phyloP scores from a whole-genome alignment of 75 land plant species.

The Azolla pinnata region DNA sequence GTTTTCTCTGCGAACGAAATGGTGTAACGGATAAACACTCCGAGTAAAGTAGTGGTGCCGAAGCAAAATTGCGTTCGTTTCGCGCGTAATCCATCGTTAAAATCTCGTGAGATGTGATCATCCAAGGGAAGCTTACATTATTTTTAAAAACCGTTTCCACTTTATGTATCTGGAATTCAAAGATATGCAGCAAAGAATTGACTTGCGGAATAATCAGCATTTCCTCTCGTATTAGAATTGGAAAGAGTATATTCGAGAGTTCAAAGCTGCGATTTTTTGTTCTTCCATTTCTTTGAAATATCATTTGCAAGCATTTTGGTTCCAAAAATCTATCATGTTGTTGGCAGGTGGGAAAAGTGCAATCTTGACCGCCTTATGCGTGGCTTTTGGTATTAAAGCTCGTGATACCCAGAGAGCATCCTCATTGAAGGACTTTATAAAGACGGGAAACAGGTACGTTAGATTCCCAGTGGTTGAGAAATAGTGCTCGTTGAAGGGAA shows the following conservation, averaged over 20 bases:
- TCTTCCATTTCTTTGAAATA: background rate
- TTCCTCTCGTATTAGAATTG: too few species aligned
- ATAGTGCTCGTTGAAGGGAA: too few species aligned
- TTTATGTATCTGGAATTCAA: background rate
- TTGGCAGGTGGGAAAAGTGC: slow-evolving; percentile 90
- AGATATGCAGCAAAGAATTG: background rate
- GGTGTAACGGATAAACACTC: background rate
- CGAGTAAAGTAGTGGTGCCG: background rate
- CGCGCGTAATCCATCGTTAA: background rate
- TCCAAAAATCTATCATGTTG: background rate
- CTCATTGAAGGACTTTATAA: slow-evolving; percentile 82
- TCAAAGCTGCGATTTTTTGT: background rate
- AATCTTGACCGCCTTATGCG: slow-evolving; percentile 80
- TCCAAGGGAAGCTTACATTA: background rate
- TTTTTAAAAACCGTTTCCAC: background rate
- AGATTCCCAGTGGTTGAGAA: background rate
- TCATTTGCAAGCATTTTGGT: background rate
- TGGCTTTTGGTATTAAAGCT: slow-evolving; percentile 90
- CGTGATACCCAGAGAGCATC: slow-evolving; percentile 73
- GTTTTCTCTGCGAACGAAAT: background rate
- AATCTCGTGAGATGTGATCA: background rate
- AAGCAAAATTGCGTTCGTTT: background rate
- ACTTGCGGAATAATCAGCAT: background rate
- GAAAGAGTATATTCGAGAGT: background rate
- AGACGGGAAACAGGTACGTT: slow-evolving; percentile 74